These are phyloP conservation scores for Maudiozyma turicensis DNA, from an alignment of 805 yeast genomes.

Conservation along the genomic window DNA sequence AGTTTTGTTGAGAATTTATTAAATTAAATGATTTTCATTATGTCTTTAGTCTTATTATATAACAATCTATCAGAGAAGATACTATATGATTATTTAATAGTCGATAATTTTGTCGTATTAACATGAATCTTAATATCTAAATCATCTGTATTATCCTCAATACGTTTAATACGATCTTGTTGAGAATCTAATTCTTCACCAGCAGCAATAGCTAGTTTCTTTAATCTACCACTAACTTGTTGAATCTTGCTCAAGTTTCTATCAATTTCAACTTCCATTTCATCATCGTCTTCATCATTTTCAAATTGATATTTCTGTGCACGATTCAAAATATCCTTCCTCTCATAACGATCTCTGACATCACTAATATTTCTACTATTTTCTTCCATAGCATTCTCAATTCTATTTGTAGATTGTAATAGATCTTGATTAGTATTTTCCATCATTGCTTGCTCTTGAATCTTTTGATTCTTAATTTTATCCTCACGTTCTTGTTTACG, in stretches of 20 bases:
- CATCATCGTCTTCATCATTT: conserved; percentile 88
- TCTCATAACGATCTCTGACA: conserved; percentile 29
- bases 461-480: conserved; percentile 49
- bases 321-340: conserved; percentile 33
- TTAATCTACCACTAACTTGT: conserved; percentile 58
- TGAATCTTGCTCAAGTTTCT: conserved; percentile 72
- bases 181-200: conserved; percentile 74
- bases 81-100: conserved; percentile 33
- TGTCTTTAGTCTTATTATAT: background rate
- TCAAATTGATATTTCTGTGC: conserved; percentile 73
- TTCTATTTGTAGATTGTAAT: conserved; percentile 57
- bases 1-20: too few species aligned
- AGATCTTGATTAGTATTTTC: conserved; percentile 52
- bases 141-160: conserved; percentile 77
- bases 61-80: background rate
- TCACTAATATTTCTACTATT: conserved; percentile 31
- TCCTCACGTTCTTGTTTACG: conserved; percentile 68
- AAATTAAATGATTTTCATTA: background rate
- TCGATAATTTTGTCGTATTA: conserved; percentile 58
- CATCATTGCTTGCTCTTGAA: conserved; percentile 50
- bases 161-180: conserved; percentile 58
- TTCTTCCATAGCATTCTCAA: conserved; percentile 49
- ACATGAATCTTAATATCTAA: conserved; percentile 77
- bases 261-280: conserved; percentile 80
- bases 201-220: conserved; percentile 60